phyloP scores from a whole-genome alignment of 441 rosid species.

The Mallotus japonicus region DNA sequence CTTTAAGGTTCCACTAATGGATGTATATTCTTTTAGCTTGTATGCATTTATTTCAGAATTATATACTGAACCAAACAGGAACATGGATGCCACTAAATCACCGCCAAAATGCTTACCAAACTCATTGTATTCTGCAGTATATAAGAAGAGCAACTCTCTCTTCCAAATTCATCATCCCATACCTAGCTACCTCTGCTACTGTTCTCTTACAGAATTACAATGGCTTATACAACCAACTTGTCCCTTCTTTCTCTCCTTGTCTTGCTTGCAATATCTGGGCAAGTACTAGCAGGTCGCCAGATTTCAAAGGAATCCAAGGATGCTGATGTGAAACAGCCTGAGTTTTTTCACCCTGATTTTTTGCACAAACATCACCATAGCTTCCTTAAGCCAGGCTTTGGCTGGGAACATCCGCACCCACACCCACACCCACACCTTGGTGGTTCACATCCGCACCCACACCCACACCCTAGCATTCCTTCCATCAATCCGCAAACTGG shows the following conservation, averaged over 20 bases:
- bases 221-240: conserved; percentile 36
- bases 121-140: conserved; percentile 22
- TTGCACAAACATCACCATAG: conserved; percentile 33
- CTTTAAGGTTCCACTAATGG: not conserved
- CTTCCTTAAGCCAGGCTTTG: conserved; percentile 60
- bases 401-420: conserved; percentile 23
- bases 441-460: no score
- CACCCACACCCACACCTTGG: not conserved
- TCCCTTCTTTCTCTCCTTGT: conserved; percentile 31
- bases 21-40: not conserved
- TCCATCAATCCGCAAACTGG: conserved; percentile 39
- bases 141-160: conserved; percentile 23
- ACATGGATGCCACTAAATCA: conserved; percentile 21
- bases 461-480: conserved; percentile 24
- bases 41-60: conserved; percentile 4
- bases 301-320: conserved; percentile 32
- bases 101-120: conserved; percentile 35
- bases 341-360: conserved; percentile 44
- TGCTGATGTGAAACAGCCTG: conserved; percentile 52
- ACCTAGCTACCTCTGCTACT: conserved; percentile 5
- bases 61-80: not conserved
- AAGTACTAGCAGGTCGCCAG: conserved; percentile 45
- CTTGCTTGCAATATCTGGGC: conserved; percentile 36
- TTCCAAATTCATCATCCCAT: conserved; percentile 23
- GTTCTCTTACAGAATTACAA: conserved; percentile 14